A percentile compares a stretch with the other conserved stretches of the same genome.
Evolutionary conservation across 2,329 filamentous ascomycete genomes (phyloP).

Genomic region (Gyromitra esculenta): DNA sequence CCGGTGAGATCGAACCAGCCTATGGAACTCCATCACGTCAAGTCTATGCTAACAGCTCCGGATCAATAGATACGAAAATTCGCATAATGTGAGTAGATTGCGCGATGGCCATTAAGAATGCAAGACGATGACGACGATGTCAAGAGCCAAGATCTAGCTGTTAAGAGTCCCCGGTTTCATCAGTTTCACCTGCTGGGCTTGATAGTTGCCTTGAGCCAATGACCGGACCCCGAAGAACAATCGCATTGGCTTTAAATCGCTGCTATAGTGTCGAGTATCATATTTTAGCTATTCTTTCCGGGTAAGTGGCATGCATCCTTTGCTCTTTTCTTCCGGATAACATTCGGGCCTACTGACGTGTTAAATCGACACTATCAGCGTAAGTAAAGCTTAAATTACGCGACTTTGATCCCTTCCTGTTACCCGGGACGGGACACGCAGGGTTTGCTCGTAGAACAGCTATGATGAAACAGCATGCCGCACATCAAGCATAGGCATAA

Average conservation of each 20-base stretch:
- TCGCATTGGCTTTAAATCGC: constrained; percentile 22
- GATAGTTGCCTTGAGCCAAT: constrained; percentile 9
- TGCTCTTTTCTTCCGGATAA: constrained; percentile 38
- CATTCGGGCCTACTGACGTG: constrained; percentile 39
- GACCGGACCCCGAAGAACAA: background rate
- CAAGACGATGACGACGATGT: constrained; percentile 23
- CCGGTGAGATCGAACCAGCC: constrained; percentile 5
- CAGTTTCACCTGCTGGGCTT: constrained; percentile 27
- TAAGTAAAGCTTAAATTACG: constrained; percentile 43
- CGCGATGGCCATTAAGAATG: constrained; percentile 33
- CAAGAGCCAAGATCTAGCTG: constrained; percentile 34
- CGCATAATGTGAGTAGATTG: constrained; percentile 12
- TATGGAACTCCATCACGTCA: constrained; percentile 8
- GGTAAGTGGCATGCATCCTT: constrained; percentile 19
- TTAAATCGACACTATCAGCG: constrained; percentile 14
- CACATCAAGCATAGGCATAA: background rate
- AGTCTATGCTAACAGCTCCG: background rate
- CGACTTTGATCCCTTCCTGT: background rate
- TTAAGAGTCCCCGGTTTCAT: constrained; percentile 45
- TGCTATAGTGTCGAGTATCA: constrained; percentile 25
- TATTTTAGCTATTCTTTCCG: constrained; percentile 26
- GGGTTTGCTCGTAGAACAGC: background rate
- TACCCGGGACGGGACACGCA: constrained; percentile 8
- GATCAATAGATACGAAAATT: background rate
- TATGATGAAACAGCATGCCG: background rate